Conservation (phyloP, 2,329 filamentous ascomycete genomes). For the Aspergillus fijiensis region DNA sequence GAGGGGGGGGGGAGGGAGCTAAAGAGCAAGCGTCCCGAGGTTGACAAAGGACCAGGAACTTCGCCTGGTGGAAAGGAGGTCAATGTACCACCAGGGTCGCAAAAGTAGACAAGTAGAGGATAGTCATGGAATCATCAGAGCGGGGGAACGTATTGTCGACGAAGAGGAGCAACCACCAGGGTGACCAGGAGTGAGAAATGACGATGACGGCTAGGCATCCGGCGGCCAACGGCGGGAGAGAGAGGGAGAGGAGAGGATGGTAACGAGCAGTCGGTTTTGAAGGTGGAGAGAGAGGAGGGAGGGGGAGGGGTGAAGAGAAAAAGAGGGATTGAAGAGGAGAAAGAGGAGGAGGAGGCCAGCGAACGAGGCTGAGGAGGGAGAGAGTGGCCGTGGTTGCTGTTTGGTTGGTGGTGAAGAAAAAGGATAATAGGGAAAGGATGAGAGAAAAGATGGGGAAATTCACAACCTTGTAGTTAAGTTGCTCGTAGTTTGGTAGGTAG, state of each 20-base stretch:
- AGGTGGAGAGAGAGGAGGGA: slow-evolving; percentile 5
- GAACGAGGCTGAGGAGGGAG: slow-evolving; percentile 2
- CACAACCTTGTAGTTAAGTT: not conserved
- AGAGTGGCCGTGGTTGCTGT: not conserved
- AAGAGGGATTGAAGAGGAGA: not conserved
- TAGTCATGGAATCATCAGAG: slow-evolving; percentile 41
- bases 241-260: not conserved
- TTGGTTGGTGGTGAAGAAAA: not conserved
- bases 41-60: slow-evolving; percentile 25
- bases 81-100: slow-evolving; percentile 40
- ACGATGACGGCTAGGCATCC: slow-evolving; percentile 25
- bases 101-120: slow-evolving; percentile 30
- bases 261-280: not conserved
- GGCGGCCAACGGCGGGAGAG: slow-evolving; percentile 15
- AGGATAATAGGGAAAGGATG: not conserved
- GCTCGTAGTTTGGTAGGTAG: too few relatives aligned
- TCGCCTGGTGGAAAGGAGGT: slow-evolving; percentile 31
- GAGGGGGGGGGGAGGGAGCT: slow-evolving; percentile 26
- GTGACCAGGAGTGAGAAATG: slow-evolving; percentile 18
- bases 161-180: slow-evolving; percentile 25
- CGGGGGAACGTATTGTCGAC: slow-evolving; percentile 30
- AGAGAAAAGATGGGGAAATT: not conserved
- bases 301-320: slow-evolving; percentile 1
- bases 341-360: slow-evolving; percentile 5
- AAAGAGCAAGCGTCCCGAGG: slow-evolving; percentile 23